Conservation (phyloP, 164 flowering plant genomes). For the Santalum album region DNA sequence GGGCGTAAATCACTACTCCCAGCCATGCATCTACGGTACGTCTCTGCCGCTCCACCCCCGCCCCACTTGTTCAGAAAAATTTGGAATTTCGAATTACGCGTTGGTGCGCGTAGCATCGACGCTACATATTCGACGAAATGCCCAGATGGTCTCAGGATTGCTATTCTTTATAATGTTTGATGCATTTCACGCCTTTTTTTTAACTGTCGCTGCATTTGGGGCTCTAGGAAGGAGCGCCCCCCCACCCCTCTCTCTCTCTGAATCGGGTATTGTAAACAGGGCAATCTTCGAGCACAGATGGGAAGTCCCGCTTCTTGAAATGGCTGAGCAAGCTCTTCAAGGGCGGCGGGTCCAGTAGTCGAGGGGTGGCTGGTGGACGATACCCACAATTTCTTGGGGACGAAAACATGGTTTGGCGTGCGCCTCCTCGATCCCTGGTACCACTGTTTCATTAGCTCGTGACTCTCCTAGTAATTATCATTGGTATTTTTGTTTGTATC, state of each 20-base stretch:
- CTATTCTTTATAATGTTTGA: not conserved
- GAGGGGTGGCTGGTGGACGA: slow-evolving; percentile 27
- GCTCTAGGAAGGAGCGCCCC: too few species aligned
- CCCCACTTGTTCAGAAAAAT: not conserved
- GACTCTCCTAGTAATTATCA: not conserved
- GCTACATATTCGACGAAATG: not conserved
- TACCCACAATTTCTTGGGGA: slow-evolving; percentile 57
- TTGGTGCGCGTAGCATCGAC: not conserved
- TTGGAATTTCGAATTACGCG: not conserved
- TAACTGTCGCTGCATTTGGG: too few species aligned
- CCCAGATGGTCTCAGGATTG: not conserved
- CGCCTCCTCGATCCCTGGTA: slow-evolving; percentile 62
- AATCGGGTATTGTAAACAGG: slow-evolving; percentile 52
- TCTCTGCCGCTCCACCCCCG: too few species aligned
- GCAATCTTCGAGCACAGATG: slow-evolving; percentile 45
- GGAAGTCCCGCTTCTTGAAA: slow-evolving; percentile 71
- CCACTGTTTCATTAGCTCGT: too few species aligned
- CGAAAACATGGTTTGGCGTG: slow-evolving; percentile 63
- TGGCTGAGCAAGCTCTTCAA: slow-evolving; percentile 84
- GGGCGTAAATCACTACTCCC: slow-evolving; percentile 40
- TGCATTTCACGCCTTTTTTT: not conserved
- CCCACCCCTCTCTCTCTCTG: too few species aligned
- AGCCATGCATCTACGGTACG: slow-evolving; percentile 58
- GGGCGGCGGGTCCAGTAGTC: too few species aligned
- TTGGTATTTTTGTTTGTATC: too few species aligned